Base-by-base conservation (phyloP, 2,329 filamentous ascomycete species). In the Beauveria brongniartii region DNA sequence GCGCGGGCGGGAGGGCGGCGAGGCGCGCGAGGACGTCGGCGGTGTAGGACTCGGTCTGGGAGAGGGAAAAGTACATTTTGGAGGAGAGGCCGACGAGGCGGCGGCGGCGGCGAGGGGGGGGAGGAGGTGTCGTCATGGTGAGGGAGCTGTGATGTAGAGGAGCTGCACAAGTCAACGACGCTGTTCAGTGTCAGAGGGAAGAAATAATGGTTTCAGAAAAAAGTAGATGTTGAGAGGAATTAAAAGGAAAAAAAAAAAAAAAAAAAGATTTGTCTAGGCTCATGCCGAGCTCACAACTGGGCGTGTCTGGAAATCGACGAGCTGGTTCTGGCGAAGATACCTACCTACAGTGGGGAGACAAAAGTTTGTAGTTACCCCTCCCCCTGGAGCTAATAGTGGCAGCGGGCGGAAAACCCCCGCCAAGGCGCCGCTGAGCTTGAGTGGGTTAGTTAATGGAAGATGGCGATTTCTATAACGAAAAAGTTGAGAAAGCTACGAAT, bases 21-120 rank as follows among this genome's bases (percentile, higher is more conserved):
- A 82, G 70, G 9, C 77, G 77, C 34, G 75, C 65, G 16, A 83
- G 73, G 18, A 88, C 71, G 7, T 74, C 73, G 55, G 72, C 65
- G 69, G 83, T 75, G 69, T 87, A 88, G 60, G 78, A 69, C 51
- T 80, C 74, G 1, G 89, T 92, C 63, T 80, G 79, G 12, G 81
- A 74, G 9, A 87, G 81, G 63, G 86, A 83, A 75, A 92, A 92
- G 80, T 92, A 92, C 84, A 91, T 89, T 69, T 92, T 92, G 44
- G 88, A 84, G 52, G 85, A 89, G 65, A 91, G 85, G 71, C 89
- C 88, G 63, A 92, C 79, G 63, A 92, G 78, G 68, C 85, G 85
- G 68, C 83, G 83, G 68, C 83, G 83, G 52, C 77, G 80, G 68
- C 12, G 22, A n/a, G 47, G 47, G 7, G 64, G 34, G 7, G 64